Conservation (phyloP, 176 grass and related monocot species). For the Oryza rufipogon region DNA sequence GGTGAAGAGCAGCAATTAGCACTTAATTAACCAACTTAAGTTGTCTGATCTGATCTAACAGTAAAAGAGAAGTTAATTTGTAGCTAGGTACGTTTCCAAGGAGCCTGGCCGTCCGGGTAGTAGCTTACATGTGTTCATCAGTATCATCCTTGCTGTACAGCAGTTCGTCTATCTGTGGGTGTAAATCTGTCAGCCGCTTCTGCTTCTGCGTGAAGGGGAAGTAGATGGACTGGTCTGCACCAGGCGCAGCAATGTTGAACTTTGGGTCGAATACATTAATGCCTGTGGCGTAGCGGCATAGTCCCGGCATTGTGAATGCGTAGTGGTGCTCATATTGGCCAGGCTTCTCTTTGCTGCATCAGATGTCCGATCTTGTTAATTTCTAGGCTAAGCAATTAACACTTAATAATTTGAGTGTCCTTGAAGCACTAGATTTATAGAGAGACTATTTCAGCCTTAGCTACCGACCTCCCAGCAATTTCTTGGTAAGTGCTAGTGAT, state of each 20-base stretch:
- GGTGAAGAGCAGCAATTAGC: neutral
- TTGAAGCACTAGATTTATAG: neutral
- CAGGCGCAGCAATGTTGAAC: conserved; percentile 79
- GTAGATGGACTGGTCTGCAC: conserved; percentile 72
- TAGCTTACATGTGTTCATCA: conserved; percentile 65
- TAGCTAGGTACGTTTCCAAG: no score
- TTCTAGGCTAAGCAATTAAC: neutral
- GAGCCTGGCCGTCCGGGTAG: no score
- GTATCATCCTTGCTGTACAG: conserved; percentile 66
- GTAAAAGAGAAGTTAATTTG: neutral
- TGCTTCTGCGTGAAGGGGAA: conserved; percentile 75
- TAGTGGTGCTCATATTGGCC: conserved; percentile 75
- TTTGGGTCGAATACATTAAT: conserved; percentile 77
- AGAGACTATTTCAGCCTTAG: neutral
- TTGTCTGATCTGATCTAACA: neutral
- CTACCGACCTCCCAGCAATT: conserved; percentile 71
- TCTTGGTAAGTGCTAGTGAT: conserved; percentile 83
- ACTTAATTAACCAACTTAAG: no score
- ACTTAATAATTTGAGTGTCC: neutral
- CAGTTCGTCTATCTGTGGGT: conserved; percentile 65
- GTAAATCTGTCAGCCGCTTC: conserved; percentile 57
- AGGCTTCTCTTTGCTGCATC: conserved; percentile 65
- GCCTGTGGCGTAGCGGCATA: conserved; percentile 65
- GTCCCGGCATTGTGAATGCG: conserved; percentile 69
- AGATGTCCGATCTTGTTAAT: neutral